These are phyloP conservation scores for Halophytophthora batemanensis DNA, from an alignment of 352 stramenopile species.

Conservation along the genomic window DNA sequence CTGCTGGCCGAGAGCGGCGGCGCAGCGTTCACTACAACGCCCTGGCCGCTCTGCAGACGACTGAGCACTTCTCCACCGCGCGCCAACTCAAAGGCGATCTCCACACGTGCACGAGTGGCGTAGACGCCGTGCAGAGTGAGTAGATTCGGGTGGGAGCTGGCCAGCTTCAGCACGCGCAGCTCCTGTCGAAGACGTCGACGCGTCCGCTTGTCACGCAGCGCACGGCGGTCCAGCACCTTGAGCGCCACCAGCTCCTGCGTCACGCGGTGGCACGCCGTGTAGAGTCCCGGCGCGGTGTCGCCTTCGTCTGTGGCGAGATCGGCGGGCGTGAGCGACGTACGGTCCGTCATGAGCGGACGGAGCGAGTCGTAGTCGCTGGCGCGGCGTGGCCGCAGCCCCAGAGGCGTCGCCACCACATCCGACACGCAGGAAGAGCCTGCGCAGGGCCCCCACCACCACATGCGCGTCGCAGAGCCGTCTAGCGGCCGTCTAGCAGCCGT, in stretches of 20 bases:
- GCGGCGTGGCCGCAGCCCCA: not conserved
- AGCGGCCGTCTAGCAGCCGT: not conserved
- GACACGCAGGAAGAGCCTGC: conserved; percentile 49
- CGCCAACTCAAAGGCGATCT: conserved; percentile 78
- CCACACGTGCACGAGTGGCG: conserved; percentile 37
- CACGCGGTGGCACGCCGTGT: conserved; percentile 46
- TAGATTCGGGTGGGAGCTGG: conserved; percentile 52
- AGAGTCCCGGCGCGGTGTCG: conserved; percentile 39
- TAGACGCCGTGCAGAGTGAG: conserved; percentile 67
- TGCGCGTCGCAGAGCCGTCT: conserved; percentile 4
- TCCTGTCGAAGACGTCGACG: conserved; percentile 69
- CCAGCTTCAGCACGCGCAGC: conserved; percentile 50
- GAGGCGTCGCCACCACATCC: conserved; percentile 19
- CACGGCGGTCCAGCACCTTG: conserved; percentile 59
- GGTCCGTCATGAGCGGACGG: conserved; percentile 30
- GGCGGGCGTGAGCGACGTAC: conserved; percentile 8
- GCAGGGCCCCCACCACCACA: conserved; percentile 69
- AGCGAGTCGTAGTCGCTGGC: conserved; percentile 51
- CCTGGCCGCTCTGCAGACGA: conserved; percentile 17
- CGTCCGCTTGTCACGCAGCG: conserved; percentile 39
- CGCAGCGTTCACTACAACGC: not conserved
- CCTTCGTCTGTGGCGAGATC: not conserved
- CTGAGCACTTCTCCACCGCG: conserved; percentile 58
- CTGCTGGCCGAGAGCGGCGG: not conserved
- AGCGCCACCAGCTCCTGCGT: conserved; percentile 71